Percentiles rank a stretch among this genome's conserved stretches.
Evolutionary conservation across 805 yeast species (phyloP).

Genomic region (Hanseniaspora osmophila): DNA sequence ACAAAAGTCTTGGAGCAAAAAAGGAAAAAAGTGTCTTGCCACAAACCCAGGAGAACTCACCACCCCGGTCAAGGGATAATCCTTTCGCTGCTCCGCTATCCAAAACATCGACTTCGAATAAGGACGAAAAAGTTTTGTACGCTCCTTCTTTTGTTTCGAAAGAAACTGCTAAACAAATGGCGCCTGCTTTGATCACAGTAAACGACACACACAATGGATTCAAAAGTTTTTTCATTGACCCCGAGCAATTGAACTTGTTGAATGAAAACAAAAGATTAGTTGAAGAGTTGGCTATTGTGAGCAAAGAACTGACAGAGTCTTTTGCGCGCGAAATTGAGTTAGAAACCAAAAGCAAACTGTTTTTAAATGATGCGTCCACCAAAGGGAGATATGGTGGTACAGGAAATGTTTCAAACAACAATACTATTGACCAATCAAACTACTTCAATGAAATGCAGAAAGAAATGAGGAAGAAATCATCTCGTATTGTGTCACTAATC

Average conservation of each 20-base stretch:
- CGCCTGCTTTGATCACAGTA: not conserved
- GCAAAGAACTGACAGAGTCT: conserved; percentile 59
- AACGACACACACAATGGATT: conserved; percentile 3
- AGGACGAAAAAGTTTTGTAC: not conserved
- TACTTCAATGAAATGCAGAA: conserved; percentile 15
- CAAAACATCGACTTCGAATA: not conserved
- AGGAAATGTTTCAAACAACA: not conserved
- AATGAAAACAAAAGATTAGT: conserved; percentile 44
- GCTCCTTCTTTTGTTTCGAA: not conserved
- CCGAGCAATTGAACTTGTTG: conserved; percentile 50
- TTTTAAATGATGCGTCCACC: conserved; percentile 4
- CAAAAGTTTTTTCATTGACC: conserved; percentile 29
- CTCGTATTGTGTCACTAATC: conserved; percentile 37
- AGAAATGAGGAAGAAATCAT: conserved; percentile 26
- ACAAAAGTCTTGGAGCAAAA: too few species aligned
- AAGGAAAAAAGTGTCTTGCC: too few species aligned
- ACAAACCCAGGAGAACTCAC: too few species aligned
- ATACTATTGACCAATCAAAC: not conserved
- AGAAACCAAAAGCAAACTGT: conserved; percentile 23
- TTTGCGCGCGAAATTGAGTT: conserved; percentile 54
- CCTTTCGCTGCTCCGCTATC: too few species aligned
- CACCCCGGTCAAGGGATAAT: too few species aligned
- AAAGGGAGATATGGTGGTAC: not conserved
- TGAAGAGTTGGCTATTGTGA: conserved; percentile 51
- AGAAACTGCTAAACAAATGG: not conserved